phyloP scores from a whole-genome alignment of 2,329 filamentous ascomycete species.

The Ophiostoma ulmi region DNA sequence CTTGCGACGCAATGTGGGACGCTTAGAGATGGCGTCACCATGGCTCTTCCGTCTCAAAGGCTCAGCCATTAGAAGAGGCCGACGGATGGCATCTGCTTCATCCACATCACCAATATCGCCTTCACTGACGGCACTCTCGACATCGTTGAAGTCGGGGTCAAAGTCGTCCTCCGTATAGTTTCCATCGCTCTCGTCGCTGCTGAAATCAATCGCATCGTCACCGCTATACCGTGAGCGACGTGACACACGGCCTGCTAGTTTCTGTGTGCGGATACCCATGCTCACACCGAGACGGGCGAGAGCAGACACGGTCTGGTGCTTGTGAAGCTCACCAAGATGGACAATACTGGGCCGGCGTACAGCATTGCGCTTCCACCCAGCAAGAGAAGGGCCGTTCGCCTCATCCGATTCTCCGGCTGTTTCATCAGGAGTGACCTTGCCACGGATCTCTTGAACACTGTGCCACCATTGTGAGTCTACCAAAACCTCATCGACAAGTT shows the following conservation, averaged over 20 bases:
- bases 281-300: conserved; percentile 57
- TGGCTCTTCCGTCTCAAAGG: conserved; percentile 37
- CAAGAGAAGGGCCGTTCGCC: not conserved
- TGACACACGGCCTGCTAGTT: conserved; percentile 55
- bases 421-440: conserved; percentile 28
- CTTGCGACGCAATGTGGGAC: conserved; percentile 31
- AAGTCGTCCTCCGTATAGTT: conserved; percentile 25
- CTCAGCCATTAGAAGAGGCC: conserved; percentile 22
- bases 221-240: conserved; percentile 36
- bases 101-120: conserved; percentile 38
- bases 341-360: conserved; percentile 47
- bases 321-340: conserved; percentile 58
- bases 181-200: conserved; percentile 26
- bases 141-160: conserved; percentile 37
- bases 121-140: conserved; percentile 40
- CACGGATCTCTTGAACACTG: conserved; percentile 57
- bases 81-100: conserved; percentile 29
- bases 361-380: not conserved
- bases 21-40: conserved; percentile 37
- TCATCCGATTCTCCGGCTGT: not conserved
- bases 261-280: conserved; percentile 71
- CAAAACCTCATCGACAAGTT: conserved; percentile 60
- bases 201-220: conserved; percentile 30
- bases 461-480: conserved; percentile 77
- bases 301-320: conserved; percentile 51